These are phyloP conservation scores for Arctium lappa DNA, from an alignment of 129 eudicot genomes.

Conservation along the genomic window DNA sequence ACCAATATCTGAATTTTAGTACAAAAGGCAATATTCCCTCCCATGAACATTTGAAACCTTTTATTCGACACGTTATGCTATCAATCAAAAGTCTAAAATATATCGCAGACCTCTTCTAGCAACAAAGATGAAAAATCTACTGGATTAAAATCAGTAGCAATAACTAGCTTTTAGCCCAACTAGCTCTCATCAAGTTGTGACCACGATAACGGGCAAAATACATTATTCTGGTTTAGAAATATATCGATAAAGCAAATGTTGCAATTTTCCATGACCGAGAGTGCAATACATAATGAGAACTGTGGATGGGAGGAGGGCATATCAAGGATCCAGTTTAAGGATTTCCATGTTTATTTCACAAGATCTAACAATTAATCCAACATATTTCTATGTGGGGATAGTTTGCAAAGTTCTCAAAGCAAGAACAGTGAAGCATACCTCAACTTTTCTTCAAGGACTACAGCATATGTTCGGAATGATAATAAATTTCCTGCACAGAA, in stretches of 20 bases:
- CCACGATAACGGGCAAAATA: neutral
- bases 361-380: neutral
- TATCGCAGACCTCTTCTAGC: neutral
- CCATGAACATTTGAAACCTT: neutral
- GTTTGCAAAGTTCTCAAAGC: neutral
- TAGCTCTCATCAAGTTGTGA: neutral
- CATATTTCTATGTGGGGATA: neutral
- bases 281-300: neutral
- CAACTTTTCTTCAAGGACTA: neutral
- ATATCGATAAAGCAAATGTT: neutral
- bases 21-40: neutral
- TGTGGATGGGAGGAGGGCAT: neutral
- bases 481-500: neutral
- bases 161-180: neutral
- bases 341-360: neutral
- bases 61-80: neutral
- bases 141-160: neutral
- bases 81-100: neutral
- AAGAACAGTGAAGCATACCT: conserved; percentile 17
- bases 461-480: neutral
- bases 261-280: neutral
- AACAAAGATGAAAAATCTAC: neutral
- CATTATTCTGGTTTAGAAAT: neutral
- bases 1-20: neutral
- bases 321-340: neutral